These are phyloP conservation scores for Zopfochytrium polystomum DNA, from an alignment of 371 early-diverging fungal species.

Conservation along the genomic window DNA sequence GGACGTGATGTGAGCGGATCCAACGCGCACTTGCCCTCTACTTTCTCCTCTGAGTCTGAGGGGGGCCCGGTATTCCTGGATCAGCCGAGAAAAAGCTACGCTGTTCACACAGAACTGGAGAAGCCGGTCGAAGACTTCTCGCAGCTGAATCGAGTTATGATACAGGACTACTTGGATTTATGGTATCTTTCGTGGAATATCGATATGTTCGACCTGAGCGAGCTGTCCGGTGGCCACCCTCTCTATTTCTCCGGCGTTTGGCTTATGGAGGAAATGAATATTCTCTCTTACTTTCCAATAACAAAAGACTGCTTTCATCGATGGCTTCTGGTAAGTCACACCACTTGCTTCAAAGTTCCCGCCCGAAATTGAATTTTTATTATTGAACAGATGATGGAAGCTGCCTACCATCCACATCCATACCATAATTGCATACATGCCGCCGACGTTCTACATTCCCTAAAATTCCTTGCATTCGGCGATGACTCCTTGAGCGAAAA, in stretches of 20 bases:
- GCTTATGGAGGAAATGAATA: conserved; percentile 29
- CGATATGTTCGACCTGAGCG: conserved; percentile 38
- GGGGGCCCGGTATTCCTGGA: neutral
- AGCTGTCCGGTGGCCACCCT: conserved; percentile 42
- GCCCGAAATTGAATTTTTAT: neutral
- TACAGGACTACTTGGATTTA: conserved; percentile 36
- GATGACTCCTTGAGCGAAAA: conserved; percentile 11
- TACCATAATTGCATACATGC: conserved; percentile 58
- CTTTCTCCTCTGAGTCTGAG: neutral
- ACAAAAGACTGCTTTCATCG: conserved; percentile 27
- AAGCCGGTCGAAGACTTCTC: conserved; percentile 13
- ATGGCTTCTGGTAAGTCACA: conserved; percentile 45
- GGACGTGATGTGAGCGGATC: neutral
- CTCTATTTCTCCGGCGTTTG: conserved; percentile 38
- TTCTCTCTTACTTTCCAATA: conserved; percentile 24
- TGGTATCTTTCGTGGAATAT: conserved; percentile 38
- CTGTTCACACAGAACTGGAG: conserved; percentile 10
- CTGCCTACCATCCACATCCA: conserved; percentile 43
- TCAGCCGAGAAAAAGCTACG: conserved; percentile 4
- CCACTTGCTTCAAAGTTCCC: neutral
- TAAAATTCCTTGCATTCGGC: conserved; percentile 39
- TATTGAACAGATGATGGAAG: conserved; percentile 37
- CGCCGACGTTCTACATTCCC: conserved; percentile 54
- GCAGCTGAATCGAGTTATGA: conserved; percentile 6
- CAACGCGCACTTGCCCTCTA: neutral